Evolutionary conservation across 441 rosid species (phyloP).

Genomic region (Adansonia grandidieri): DNA sequence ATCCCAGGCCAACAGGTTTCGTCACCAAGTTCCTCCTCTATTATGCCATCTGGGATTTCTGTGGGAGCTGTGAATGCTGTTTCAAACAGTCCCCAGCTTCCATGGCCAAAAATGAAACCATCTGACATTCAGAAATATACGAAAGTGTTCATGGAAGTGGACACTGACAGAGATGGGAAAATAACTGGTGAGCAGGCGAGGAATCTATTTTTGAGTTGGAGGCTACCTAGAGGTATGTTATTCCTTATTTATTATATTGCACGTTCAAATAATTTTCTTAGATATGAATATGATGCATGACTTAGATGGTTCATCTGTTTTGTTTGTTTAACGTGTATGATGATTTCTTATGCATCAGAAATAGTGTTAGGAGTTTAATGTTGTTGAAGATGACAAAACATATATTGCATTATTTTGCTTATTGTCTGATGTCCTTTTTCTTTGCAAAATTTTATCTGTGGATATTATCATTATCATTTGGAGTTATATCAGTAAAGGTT

Average conservation of each 20-base stretch:
- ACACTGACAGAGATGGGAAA: constrained; percentile 90
- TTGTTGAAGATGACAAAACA: neutral
- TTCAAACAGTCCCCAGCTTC: constrained; percentile 56
- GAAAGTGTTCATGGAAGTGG: constrained; percentile 91
- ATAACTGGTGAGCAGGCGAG: constrained; percentile 93
- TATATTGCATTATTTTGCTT: neutral
- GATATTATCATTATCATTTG: constrained; percentile 3
- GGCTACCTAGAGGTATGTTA: constrained; percentile 83
- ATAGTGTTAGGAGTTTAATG: neutral
- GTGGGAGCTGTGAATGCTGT: constrained; percentile 58
- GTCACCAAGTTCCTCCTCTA: constrained; percentile 52
- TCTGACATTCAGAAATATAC: constrained; percentile 85
- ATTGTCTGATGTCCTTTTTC: neutral
- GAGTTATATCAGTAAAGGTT: neutral
- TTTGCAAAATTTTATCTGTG: neutral
- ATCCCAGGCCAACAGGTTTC: constrained; percentile 56
- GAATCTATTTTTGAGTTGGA: constrained; percentile 92
- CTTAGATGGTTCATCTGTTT: constrained; percentile 1
- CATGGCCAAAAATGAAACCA: constrained; percentile 91
- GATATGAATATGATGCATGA: constrained; percentile 1
- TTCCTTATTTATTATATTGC: constrained; percentile 19
- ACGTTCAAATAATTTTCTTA: constrained; percentile 8
- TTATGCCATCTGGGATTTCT: constrained; percentile 52
- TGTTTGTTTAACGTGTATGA: neutral
- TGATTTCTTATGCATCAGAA: constrained; percentile 2